Percentiles rank a stretch among this genome's conserved stretches.
phyloP scores from a whole-genome alignment of 768 basidiomycete species.

The Tubosaeta sp. region DNA sequence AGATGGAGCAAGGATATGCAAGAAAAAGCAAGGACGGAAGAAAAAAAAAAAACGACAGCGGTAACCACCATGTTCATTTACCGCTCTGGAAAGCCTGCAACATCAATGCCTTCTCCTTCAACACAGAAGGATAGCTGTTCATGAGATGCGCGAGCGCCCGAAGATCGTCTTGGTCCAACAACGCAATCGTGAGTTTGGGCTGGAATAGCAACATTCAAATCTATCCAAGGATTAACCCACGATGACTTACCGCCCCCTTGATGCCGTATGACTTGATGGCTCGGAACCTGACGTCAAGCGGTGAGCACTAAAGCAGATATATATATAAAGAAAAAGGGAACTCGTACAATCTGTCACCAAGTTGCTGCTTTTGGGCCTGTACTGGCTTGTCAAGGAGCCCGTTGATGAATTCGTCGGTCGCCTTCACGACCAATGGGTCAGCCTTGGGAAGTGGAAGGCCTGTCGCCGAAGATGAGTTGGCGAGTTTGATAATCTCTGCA shows the following conservation, averaged over 20 bases:
- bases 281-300: constrained; percentile 41
- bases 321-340: constrained; percentile 8
- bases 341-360: constrained; percentile 73
- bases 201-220: constrained; percentile 24
- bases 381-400: constrained; percentile 49
- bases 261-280: constrained; percentile 74
- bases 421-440: constrained; percentile 62
- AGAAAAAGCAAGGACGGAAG: neutral
- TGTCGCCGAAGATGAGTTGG: constrained; percentile 42
- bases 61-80: constrained; percentile 13
- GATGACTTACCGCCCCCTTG: constrained; percentile 62
- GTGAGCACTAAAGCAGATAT: constrained; percentile 2
- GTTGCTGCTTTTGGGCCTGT: constrained; percentile 67
- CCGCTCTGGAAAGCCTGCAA: constrained; percentile 25
- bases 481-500: constrained; percentile 66
- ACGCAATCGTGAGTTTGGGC: constrained; percentile 81
- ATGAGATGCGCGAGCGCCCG: constrained; percentile 79
- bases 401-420: constrained; percentile 73
- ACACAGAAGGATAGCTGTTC: constrained; percentile 78
- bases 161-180: constrained; percentile 83
- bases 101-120: constrained; percentile 69
- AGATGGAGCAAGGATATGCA: neutral
- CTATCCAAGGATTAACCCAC: neutral
- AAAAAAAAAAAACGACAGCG: neutral
- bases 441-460: constrained; percentile 62